Evolutionary conservation across 768 basidiomycete genomes (phyloP), one percentile per base, ranked within the genome.

Genomic region (Tulasnella sp.): DNA sequence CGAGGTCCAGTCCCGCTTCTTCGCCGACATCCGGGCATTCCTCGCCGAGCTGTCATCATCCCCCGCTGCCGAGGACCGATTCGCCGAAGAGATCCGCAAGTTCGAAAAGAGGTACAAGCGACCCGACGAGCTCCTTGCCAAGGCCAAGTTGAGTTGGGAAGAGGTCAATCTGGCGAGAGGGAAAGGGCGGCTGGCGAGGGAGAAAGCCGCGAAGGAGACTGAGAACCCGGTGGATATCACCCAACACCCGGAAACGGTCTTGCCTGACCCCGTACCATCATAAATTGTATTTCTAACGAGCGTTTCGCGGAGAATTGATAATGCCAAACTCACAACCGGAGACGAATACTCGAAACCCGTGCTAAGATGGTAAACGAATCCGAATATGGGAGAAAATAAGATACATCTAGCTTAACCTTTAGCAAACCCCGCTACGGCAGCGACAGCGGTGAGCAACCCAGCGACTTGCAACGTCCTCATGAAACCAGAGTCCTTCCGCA

Each of bases 151-250:
- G 39, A 80, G 80, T 71, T 93, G 91, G 90, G 79, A 79, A n/a
- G 81, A 83, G 41, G 90, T 94, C 2, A 88, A 92, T 34, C 75
- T 82, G 73, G 88, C 87, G 40, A 81, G 92, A 74, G 91, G 92
- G 16, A 92, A 91, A 78, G 92, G 92, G 2, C 81, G 92, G 75
- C 77, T 94, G 64, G 82, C 83, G 44, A 83, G 90, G 76, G 91
- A 92, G 81, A 87, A 80, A 77, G 82, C 78, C 73, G 86, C 83
- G 52, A 69, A 78, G 62, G 74, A 44, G 44, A 70, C 41, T 22
- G 67, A 39, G 39, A 41, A 41, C n/a, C 29, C 42, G 16, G 40
- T 39, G 17, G 67, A 67, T 12, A 37, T 59, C 9, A 59, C 52
- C 11, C 52, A 59, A 22, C 52, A 59, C 32, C 52, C 52, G 32